Conservation (phyloP, 768 basidiomycete genomes). For the Cystobasidium onofrii region DNA sequence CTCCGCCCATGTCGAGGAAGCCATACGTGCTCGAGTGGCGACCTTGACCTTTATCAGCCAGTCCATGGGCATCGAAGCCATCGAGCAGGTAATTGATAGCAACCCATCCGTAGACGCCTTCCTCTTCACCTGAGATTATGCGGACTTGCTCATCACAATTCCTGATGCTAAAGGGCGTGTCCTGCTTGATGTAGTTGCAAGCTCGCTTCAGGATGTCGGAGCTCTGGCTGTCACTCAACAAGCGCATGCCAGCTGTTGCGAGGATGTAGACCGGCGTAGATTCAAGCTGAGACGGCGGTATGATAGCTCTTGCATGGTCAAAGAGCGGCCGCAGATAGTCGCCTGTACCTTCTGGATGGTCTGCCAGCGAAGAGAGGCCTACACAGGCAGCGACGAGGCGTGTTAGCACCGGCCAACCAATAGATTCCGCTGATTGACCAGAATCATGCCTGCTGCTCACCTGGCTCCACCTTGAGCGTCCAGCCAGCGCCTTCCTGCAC, state of each 20-base stretch:
- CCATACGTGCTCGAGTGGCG: constrained; percentile 77
- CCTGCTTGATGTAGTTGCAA: constrained; percentile 64
- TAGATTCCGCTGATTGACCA: too few relatives aligned
- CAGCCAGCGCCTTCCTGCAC: constrained; percentile 70
- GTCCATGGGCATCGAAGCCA: constrained; percentile 56
- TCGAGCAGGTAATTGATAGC: constrained; percentile 99
- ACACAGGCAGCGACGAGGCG: not conserved
- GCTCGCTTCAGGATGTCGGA: constrained; percentile 63
- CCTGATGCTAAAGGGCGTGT: constrained; percentile 73
- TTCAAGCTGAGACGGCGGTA: constrained; percentile 75
- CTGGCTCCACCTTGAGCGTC: constrained; percentile 87
- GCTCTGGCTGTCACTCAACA: constrained; percentile 63
- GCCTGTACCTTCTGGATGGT: constrained; percentile 61
- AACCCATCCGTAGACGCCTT: constrained; percentile 97
- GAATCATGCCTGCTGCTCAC: constrained; percentile 53
- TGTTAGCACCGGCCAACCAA: too few relatives aligned
- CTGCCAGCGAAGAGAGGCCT: constrained; percentile 81
- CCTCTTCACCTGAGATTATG: constrained; percentile 95
- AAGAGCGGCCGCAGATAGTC: constrained; percentile 73
- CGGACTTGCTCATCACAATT: constrained; percentile 80
- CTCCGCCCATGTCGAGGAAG: constrained; percentile 98
- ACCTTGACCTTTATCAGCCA: constrained; percentile 45
- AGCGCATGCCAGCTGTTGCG: constrained; percentile 95
- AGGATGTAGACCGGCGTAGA: constrained; percentile 86
- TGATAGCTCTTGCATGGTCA: constrained; percentile 66